Base-by-base conservation (phyloP, 2,329 filamentous ascomycete genomes). In the Cryphonectria naterciae region DNA sequence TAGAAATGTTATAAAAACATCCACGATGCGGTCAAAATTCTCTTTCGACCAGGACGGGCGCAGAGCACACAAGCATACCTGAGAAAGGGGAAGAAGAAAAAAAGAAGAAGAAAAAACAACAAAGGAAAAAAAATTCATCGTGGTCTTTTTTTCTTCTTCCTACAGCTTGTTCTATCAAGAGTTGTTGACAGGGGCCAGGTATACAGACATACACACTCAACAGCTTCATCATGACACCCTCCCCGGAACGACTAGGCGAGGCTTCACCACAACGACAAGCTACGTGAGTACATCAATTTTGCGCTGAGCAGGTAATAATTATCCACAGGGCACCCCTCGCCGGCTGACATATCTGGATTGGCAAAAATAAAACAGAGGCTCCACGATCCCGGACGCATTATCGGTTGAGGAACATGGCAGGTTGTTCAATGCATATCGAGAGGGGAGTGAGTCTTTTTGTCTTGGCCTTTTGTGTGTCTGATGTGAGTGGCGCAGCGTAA, bases 321-420 rank as follows among this genome's bases (percentile, higher is more conserved):
- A 13, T n/a, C 52, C 54, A 19, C 54, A 32, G 22, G 46, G 2
- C 25, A 17, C 54, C 54, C 13, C 15, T 15, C n/a, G 13, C 25
- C 11, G 25, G 25, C 61, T 64, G 19, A 64, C 37, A n/a, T 13
- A n/a, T 13, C 25, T n/a, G 15, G 49, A 3, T 37, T n/a, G 52
- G n/a, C 1, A 10, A 22, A 35, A 35, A 39, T 11, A 35, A n/a
- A n/a, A 49, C 37, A 67, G 65, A 28, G 65, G 65, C 7, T 60
- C 65, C 35, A 67, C 65, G 39, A 67, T 67, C 2, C 65, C 65
- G 28, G 65, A 67, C 25, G 25, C 65, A 17, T 49, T 67, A 4
- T 67, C 65, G 25, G 25, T 58, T 7, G 49, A 67, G 25, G 65
- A 67, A 60, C n/a, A 67, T 32, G 65, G 65, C 52, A 67, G 65